Conservation (phyloP, 2,329 filamentous ascomycete genomes). For the Hirsutella thompsonii region DNA sequence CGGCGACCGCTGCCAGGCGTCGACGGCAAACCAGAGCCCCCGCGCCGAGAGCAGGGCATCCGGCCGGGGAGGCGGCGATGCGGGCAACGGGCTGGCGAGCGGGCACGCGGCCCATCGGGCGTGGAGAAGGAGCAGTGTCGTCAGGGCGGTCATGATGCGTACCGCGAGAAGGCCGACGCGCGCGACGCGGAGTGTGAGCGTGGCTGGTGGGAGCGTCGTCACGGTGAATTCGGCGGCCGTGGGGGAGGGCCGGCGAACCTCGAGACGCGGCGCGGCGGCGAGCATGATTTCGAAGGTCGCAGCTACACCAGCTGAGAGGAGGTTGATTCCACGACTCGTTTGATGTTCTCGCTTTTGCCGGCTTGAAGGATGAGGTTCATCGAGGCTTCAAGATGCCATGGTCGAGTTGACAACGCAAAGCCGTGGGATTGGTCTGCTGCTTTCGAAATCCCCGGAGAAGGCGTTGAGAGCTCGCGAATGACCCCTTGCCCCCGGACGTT, state of each 20-base stretch:
- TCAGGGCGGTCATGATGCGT: constrained; percentile 28
- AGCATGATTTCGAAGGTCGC: constrained; percentile 30
- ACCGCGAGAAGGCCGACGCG: constrained; percentile 28
- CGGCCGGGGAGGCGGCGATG: constrained; percentile 6
- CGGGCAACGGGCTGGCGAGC: constrained; percentile 10
- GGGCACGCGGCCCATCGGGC: constrained; percentile 28
- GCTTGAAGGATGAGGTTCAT: too few relatives aligned
- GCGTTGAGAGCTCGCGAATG: too few relatives aligned
- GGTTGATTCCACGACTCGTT: too few relatives aligned
- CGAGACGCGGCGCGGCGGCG: constrained; percentile 45
- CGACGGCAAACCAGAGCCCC: background rate
- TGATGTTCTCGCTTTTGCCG: too few relatives aligned
- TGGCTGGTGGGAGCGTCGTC: constrained; percentile 56
- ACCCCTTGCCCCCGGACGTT: too few relatives aligned
- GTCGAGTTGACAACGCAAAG: too few relatives aligned
- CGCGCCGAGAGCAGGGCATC: constrained; percentile 6
- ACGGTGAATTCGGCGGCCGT: constrained; percentile 91
- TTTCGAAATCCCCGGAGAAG: too few relatives aligned
- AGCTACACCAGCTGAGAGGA: too few relatives aligned
- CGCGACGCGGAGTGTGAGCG: constrained; percentile 32
- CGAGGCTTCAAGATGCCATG: too few relatives aligned
- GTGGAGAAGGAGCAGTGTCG: constrained; percentile 35
- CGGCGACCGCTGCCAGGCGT: background rate
- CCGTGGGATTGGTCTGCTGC: too few relatives aligned
- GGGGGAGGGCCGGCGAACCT: constrained; percentile 58